These are phyloP conservation scores for Shiraia sp. DNA, from an alignment of 2,329 filamentous ascomycete genomes.

Conservation along the genomic window DNA sequence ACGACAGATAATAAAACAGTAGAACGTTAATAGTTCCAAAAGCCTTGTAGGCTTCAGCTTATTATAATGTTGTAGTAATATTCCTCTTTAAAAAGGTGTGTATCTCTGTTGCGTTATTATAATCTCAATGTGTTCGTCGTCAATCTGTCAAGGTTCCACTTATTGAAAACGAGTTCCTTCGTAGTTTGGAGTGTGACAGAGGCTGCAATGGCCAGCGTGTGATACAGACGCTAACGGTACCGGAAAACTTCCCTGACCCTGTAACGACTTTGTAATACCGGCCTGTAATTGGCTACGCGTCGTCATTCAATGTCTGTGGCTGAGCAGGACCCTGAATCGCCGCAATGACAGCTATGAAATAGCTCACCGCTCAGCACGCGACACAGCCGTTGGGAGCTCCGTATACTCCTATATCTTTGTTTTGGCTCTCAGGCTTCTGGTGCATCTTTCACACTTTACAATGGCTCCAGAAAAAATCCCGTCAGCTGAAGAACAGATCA, in stretches of 20 bases:
- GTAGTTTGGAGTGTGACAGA: too few species aligned
- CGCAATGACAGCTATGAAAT: conserved; percentile 11
- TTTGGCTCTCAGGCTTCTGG: neutral
- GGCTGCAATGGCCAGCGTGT: too few species aligned
- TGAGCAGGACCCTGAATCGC: conserved; percentile 35
- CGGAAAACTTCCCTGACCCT: neutral
- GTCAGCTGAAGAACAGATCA: conserved; percentile 39
- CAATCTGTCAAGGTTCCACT: too few species aligned
- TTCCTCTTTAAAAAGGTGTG: too few species aligned
- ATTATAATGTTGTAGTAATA: too few species aligned
- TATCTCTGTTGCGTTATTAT: too few species aligned
- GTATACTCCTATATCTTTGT: conserved; percentile 3
- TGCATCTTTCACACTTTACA: conserved; percentile 2
- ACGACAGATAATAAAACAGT: too few species aligned
- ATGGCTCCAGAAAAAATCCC: conserved; percentile 32
- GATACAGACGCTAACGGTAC: too few species aligned
- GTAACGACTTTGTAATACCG: conserved; percentile 17
- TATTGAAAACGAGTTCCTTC: too few species aligned
- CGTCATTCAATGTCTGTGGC: conserved; percentile 11
- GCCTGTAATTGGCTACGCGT: conserved; percentile 25
- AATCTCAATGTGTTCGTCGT: too few species aligned
- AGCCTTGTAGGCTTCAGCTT: too few species aligned
- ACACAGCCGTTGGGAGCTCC: conserved; percentile 13
- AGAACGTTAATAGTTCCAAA: too few species aligned
- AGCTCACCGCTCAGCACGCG: conserved; percentile 32